Conservation (phyloP, 768 basidiomycete genomes). For the Boletus vinaceobasis region DNA sequence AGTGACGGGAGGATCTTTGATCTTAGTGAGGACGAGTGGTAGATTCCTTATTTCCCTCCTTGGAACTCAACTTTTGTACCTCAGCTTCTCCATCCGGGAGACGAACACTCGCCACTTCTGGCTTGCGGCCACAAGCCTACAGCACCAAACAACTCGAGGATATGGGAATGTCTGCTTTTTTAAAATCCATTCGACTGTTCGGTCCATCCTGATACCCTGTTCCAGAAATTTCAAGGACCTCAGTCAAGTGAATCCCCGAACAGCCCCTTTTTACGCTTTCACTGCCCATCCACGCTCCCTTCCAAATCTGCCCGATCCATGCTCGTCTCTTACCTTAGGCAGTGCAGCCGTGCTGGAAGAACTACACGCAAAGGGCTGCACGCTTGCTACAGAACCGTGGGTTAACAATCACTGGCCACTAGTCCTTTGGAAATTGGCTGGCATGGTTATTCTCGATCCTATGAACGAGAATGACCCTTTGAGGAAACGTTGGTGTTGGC, state of each 20-base stretch:
- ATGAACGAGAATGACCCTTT: slow-evolving; percentile 43
- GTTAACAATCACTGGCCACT: slow-evolving; percentile 89
- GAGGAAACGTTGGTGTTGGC: slow-evolving; percentile 74
- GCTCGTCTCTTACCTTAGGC: slow-evolving; percentile 36
- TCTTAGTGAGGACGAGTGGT: slow-evolving; percentile 36
- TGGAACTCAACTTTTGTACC: not conserved
- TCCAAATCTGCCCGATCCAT: slow-evolving; percentile 14
- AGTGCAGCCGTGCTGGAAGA: slow-evolving; percentile 54
- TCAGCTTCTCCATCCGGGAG: slow-evolving; percentile 37
- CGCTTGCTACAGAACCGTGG: slow-evolving; percentile 73
- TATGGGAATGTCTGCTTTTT: slow-evolving; percentile 49
- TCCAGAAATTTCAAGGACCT: slow-evolving; percentile 51
- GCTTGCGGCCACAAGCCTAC: slow-evolving; percentile 49
- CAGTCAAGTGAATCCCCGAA: slow-evolving; percentile 49
- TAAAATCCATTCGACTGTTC: not conserved
- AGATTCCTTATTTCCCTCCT: not conserved
- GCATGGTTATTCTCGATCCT: slow-evolving; percentile 76
- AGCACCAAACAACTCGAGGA: slow-evolving; percentile 41
- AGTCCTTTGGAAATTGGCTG: slow-evolving; percentile 93
- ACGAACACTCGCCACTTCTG: slow-evolving; percentile 45
- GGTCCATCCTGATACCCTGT: slow-evolving; percentile 1
- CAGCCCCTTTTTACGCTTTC: slow-evolving; percentile 61
- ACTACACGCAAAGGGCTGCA: slow-evolving; percentile 57
- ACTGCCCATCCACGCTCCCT: slow-evolving; percentile 37
- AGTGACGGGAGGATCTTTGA: slow-evolving; percentile 32